Percentiles rank a stretch among this genome's conserved stretches.
phyloP scores from a whole-genome alignment of 257 asterid species.

The Craterostigma plantagineum region DNA sequence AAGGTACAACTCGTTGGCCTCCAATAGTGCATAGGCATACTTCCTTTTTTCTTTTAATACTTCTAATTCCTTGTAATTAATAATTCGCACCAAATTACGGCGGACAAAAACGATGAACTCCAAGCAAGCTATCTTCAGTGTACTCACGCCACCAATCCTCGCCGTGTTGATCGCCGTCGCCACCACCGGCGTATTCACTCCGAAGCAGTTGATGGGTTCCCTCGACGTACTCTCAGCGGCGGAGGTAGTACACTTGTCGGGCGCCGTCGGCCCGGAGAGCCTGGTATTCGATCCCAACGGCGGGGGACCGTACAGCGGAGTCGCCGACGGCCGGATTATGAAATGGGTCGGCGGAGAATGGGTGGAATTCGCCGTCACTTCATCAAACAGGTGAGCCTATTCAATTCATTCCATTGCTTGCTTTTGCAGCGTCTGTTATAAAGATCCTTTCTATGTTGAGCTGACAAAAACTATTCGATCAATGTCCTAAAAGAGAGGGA shows the following conservation, averaged over 20 bases:
- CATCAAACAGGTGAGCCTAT: constrained; percentile 40
- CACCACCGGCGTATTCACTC: constrained; percentile 19
- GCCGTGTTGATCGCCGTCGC: constrained; percentile 22
- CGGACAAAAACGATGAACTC: constrained; percentile 21
- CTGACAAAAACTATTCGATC: constrained; percentile 1
- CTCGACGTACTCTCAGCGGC: too few relatives aligned
- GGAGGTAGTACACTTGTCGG: constrained; percentile 23
- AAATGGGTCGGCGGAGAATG: constrained; percentile 27
- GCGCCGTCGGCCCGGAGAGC: constrained; percentile 60
- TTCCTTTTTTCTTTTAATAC: too few relatives aligned
- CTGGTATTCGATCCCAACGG: constrained; percentile 44
- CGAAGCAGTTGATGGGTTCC: constrained; percentile 20
- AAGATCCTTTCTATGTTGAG: constrained; percentile 2
- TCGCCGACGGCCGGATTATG: constrained; percentile 59
- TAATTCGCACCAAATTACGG: too few relatives aligned
- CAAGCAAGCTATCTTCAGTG: constrained; percentile 16
- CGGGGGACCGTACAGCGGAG: constrained; percentile 65
- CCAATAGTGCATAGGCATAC: too few relatives aligned
- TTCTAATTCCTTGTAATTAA: too few relatives aligned
- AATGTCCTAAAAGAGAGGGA: constrained; percentile 17
- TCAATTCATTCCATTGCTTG: background rate
- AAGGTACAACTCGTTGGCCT: too few relatives aligned
- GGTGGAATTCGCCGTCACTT: constrained; percentile 53
- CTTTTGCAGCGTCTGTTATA: background rate
- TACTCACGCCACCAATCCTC: constrained; percentile 19